Evolutionary conservation across 371 early-diverging fungal genomes (phyloP).

Genomic region (Mortierella sp.): DNA sequence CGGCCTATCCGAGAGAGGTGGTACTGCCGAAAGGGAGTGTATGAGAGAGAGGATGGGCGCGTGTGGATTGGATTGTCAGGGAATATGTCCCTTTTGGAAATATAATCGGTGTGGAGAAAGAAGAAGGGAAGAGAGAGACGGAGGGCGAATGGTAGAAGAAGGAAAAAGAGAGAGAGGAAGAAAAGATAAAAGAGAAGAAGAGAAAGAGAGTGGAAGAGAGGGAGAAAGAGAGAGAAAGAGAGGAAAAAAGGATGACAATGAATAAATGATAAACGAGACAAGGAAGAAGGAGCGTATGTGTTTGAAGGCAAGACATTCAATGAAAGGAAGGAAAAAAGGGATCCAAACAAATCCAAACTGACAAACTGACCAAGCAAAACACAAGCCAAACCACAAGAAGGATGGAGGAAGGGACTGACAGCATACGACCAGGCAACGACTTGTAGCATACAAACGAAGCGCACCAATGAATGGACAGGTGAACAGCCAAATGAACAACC

Average conservation of each 20-base stretch:
- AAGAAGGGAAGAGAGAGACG: neutral
- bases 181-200: neutral
- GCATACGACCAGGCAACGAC: neutral
- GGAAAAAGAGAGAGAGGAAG: neutral
- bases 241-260: neutral
- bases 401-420: neutral
- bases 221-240: neutral
- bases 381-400: neutral
- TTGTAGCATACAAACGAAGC: neutral
- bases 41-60: conserved; percentile 2
- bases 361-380: no score
- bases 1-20: conserved; percentile 1
- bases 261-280: neutral
- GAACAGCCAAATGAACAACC: neutral
- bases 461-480: neutral
- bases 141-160: neutral
- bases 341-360: neutral
- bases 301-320: neutral
- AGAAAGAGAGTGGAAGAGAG: neutral
- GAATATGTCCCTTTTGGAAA: neutral
- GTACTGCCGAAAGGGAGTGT: conserved; percentile 3
- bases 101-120: conserved; percentile 15
- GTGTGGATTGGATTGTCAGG: neutral
- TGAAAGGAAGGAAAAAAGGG: neutral
- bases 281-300: neutral